These are phyloP conservation scores for Cladosporium sp. DNA, from an alignment of 2,329 filamentous ascomycete genomes.

Conservation along the genomic window DNA sequence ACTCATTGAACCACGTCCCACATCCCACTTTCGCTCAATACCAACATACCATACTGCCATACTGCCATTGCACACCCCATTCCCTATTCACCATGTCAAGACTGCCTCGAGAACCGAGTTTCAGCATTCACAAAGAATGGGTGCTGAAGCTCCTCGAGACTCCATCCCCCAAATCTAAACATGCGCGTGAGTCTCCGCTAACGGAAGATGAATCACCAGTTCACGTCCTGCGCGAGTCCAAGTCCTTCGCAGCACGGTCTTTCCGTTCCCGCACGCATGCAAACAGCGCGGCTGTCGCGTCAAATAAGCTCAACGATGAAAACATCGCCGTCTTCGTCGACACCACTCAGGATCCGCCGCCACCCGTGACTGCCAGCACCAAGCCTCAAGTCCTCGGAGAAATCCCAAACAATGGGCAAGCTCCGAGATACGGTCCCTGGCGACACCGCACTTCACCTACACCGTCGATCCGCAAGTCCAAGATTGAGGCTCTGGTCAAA, in stretches of 20 bases:
- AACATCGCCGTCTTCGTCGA: slow-evolving; percentile 30
- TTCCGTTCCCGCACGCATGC: slow-evolving; percentile 35
- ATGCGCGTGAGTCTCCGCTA: slow-evolving; percentile 17
- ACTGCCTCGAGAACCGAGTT: slow-evolving; percentile 7
- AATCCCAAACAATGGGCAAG: slow-evolving; percentile 36
- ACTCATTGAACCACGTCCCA: too few species aligned
- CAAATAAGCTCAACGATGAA: slow-evolving; percentile 34
- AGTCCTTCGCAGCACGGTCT: slow-evolving; percentile 39
- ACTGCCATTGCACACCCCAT: neutral
- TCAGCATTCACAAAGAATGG: slow-evolving; percentile 21
- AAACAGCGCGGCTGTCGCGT: slow-evolving; percentile 32
- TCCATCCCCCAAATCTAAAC: slow-evolving; percentile 19
- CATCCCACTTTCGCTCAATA: neutral
- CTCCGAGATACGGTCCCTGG: slow-evolving; percentile 26
- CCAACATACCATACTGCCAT: neutral
- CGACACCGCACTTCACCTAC: slow-evolving; percentile 46
- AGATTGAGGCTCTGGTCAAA: slow-evolving; percentile 52
- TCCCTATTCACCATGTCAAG: neutral
- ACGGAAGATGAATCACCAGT: slow-evolving; percentile 28
- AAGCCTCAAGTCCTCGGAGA: slow-evolving; percentile 33
- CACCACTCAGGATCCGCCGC: slow-evolving; percentile 21
- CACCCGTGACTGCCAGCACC: slow-evolving; percentile 18
- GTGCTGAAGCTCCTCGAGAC: slow-evolving; percentile 28
- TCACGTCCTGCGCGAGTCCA: slow-evolving; percentile 40
- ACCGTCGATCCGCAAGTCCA: slow-evolving; percentile 52